Conservation (phyloP, 768 basidiomycete genomes). For the Lepiota subincarnata region DNA sequence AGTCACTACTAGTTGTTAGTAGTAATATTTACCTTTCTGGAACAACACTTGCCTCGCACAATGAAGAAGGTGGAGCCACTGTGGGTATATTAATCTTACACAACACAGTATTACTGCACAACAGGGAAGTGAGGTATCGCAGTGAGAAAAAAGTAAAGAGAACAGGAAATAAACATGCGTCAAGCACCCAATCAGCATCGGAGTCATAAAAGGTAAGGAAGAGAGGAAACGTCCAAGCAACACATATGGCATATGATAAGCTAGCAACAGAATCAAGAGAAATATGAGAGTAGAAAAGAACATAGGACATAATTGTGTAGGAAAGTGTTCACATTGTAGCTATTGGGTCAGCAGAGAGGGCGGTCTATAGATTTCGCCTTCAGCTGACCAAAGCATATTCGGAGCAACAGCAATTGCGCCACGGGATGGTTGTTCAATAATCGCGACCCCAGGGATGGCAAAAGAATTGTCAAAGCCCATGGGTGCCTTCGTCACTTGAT, state of each 20-base stretch:
- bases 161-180: slow-evolving; percentile 16
- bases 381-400: slow-evolving; percentile 1
- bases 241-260: slow-evolving; percentile 4
- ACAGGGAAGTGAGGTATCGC: slow-evolving; percentile 1
- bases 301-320: neutral
- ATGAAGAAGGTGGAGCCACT: slow-evolving; percentile 11
- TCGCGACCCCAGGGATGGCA: neutral
- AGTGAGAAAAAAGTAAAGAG: slow-evolving; percentile 18
- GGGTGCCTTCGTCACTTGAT: neutral
- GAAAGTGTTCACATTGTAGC: neutral
- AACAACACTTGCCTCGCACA: neutral
- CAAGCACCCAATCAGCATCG: slow-evolving; percentile 10
- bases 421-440: neutral
- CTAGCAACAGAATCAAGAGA: slow-evolving; percentile 10
- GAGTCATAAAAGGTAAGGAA: neutral
- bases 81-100: slow-evolving; percentile 17
- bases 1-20: neutral
- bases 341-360: neutral
- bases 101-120: slow-evolving; percentile 11
- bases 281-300: slow-evolving; percentile 10
- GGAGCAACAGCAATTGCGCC: neutral
- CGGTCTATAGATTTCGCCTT: slow-evolving; percentile 4
- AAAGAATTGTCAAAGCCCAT: neutral
- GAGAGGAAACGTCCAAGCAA: slow-evolving; percentile 7
- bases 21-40: neutral